phyloP scores from a whole-genome alignment of 2,329 filamentous ascomycete genomes.

The Botrytis squamosa region DNA sequence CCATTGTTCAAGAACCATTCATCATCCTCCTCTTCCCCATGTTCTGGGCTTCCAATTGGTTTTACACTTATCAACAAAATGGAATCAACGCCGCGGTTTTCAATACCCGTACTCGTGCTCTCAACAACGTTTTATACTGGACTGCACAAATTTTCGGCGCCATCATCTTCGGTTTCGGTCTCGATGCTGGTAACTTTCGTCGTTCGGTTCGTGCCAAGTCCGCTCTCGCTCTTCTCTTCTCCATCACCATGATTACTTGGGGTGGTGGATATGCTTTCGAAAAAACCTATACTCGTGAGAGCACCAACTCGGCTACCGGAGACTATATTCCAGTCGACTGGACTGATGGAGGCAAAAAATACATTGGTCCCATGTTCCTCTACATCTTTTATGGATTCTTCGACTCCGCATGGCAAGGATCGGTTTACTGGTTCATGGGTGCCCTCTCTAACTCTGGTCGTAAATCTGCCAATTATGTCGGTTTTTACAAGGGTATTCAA shows the following conservation, averaged over 20 bases:
- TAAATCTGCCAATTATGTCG: constrained; percentile 87
- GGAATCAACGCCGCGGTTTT: constrained; percentile 69
- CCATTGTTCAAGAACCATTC: constrained; percentile 67
- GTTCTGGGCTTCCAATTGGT: constrained; percentile 79
- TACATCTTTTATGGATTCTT: constrained; percentile 91
- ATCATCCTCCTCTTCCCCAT: constrained; percentile 76
- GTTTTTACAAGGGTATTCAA: constrained; percentile 88
- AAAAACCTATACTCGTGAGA: constrained; percentile 55
- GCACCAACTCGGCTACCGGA: constrained; percentile 24
- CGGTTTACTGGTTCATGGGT: constrained; percentile 95
- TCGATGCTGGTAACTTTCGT: constrained; percentile 60
- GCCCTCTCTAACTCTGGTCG: constrained; percentile 88
- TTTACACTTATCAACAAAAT: constrained; percentile 79
- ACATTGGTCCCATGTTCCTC: constrained; percentile 78
- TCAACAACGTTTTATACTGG: constrained; percentile 81
- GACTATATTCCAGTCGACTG: constrained; percentile 53
- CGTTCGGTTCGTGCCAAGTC: constrained; percentile 67
- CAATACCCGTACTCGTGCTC: constrained; percentile 69
- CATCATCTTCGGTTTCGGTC: constrained; percentile 66
- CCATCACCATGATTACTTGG: constrained; percentile 75
- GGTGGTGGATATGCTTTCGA: constrained; percentile 81
- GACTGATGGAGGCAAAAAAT: constrained; percentile 56
- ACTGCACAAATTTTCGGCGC: constrained; percentile 75
- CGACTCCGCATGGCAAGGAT: constrained; percentile 88
- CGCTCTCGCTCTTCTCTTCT: constrained; percentile 60